Percentiles rank a stretch among this genome's conserved stretches.
Evolutionary conservation across 768 basidiomycete species (phyloP).

Genomic region (Phanerochaete carnosa): DNA sequence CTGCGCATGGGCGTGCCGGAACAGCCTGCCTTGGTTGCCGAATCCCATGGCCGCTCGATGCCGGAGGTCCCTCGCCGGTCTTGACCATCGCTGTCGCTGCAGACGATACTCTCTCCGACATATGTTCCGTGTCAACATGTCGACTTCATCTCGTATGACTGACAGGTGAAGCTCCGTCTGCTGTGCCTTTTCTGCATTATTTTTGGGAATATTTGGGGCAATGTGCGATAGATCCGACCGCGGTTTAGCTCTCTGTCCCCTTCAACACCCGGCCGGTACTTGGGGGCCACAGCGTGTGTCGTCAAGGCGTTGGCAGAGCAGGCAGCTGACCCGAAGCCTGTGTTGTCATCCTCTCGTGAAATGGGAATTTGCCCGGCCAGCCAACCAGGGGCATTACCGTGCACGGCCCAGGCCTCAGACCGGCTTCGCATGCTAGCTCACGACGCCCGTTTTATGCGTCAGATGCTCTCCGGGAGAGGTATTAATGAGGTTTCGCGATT

Average conservation of each 20-base stretch:
- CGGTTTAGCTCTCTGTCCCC: neutral
- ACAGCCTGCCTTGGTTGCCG: neutral
- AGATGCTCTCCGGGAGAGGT: neutral
- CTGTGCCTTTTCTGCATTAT: neutral
- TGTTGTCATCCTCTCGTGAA: neutral
- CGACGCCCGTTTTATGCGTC: neutral
- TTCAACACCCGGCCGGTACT: conserved; percentile 2
- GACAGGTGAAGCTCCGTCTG: neutral
- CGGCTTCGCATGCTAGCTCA: neutral
- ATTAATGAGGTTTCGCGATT: neutral
- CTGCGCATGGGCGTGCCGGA: neutral
- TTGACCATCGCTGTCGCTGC: too few relatives aligned
- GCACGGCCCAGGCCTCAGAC: neutral
- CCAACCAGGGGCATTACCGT: neutral
- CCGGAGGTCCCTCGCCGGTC: neutral
- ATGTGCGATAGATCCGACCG: conserved; percentile 3
- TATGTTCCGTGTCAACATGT: too few relatives aligned
- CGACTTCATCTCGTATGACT: neutral
- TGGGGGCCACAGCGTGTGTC: neutral
- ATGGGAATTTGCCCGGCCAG: neutral
- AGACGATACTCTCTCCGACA: too few relatives aligned
- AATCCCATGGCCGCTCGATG: too few relatives aligned
- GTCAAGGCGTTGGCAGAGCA: neutral
- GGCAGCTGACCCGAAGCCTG: conserved; percentile 1
- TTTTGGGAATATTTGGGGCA: neutral